phyloP scores from a whole-genome alignment of 768 basidiomycete genomes.

The Suillus spraguei region DNA sequence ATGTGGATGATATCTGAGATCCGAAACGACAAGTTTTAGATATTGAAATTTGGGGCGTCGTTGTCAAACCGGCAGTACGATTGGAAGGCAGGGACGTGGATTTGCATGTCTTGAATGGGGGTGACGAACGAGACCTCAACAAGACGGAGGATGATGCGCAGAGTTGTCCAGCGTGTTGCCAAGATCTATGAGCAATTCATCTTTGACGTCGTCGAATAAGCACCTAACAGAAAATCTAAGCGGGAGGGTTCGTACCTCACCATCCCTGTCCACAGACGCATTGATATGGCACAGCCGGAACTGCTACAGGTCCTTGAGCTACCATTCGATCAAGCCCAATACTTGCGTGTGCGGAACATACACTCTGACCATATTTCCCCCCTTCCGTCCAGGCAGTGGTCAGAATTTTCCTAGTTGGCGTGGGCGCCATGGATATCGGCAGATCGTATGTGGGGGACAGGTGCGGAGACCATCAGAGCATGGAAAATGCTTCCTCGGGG shows the following conservation, averaged over 20 bases:
- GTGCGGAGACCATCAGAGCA: too few relatives aligned
- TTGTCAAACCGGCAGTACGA: too few relatives aligned
- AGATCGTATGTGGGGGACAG: too few relatives aligned
- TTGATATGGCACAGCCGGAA: too few relatives aligned
- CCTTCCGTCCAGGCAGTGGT: not conserved
- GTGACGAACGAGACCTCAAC: not conserved
- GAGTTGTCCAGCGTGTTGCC: not conserved
- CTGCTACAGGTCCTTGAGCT: too few relatives aligned
- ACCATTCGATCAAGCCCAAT: not conserved
- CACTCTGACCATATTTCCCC: not conserved
- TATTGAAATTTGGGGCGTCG: too few relatives aligned
- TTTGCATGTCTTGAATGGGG: not conserved
- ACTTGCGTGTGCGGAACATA: not conserved
- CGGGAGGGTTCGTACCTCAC: too few relatives aligned
- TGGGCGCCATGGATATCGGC: too few relatives aligned
- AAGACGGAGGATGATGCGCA: not conserved
- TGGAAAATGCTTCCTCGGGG: too few relatives aligned
- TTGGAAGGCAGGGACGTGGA: not conserved
- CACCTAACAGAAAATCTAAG: too few relatives aligned
- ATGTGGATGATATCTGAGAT: not conserved
- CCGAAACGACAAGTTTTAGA: not conserved
- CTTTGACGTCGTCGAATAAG: not conserved
- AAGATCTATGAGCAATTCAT: not conserved
- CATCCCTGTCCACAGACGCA: too few relatives aligned
- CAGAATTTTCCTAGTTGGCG: not conserved